A percentile compares a stretch with the other conserved stretches of the same genome.
Evolutionary conservation across 345 rosid genomes (phyloP).

Genomic region (Salix exigua): DNA sequence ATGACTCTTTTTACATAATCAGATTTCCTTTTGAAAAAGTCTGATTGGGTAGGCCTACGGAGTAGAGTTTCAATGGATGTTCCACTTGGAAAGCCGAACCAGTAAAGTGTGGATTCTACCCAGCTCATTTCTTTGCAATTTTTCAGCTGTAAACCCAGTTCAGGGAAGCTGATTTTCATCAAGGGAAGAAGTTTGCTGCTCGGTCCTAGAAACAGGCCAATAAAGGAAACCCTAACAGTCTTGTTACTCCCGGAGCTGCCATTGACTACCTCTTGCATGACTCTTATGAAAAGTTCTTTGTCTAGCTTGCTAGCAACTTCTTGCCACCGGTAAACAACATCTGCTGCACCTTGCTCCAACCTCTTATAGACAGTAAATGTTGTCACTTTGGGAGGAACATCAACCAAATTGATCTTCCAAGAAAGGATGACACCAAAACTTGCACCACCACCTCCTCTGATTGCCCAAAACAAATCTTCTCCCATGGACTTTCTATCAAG

Average conservation of each 20-base stretch:
- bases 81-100: neutral
- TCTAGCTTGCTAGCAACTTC: constrained; percentile 28
- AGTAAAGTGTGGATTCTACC: constrained; percentile 5
- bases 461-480: constrained; percentile 5
- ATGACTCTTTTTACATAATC: constrained; percentile 2
- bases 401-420: constrained; percentile 6
- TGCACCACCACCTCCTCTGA: constrained; percentile 6
- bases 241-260: neutral
- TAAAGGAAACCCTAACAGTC: neutral
- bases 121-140: constrained; percentile 5
- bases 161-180: neutral
- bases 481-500: neutral
- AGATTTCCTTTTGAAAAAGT: neutral
- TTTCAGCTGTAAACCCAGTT: neutral
- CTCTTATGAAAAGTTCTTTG: constrained; percentile 35
- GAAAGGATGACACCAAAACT: constrained; percentile 5
- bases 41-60: neutral
- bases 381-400: constrained; percentile 9
- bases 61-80: neutral
- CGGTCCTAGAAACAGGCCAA: neutral
- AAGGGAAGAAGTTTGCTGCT: neutral
- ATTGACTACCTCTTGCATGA: neutral
- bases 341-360: constrained; percentile 27
- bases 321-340: constrained; percentile 35
- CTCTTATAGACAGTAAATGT: constrained; percentile 30